Evolutionary conservation across 1,284 basidiomycete genomes (phyloP), one percentile per base, ranked within the genome.

Genomic region (Ceratorhiza oryzae-sativae): DNA sequence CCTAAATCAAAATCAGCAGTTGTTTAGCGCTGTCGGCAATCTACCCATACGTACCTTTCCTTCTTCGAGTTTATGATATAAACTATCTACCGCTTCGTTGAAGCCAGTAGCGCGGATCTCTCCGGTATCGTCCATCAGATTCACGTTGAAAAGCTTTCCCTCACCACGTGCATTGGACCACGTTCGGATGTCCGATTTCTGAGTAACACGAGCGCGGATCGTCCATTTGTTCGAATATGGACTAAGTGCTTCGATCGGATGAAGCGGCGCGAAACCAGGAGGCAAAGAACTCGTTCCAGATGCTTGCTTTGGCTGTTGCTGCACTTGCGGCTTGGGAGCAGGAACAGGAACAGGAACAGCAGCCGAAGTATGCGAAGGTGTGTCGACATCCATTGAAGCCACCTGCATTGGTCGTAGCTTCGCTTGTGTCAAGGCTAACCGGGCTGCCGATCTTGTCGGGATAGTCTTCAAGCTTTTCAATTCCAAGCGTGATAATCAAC

Each of bases 161-260:
- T 98, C 97, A 58, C 97, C 97, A 12, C 90, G 87, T 76, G 87
- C 84, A 80, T 97, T 99, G 3, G 93, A 92, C 89, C 92, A 99
- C 53, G 89, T 88, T 78, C 88, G 92, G 78, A 99, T 89, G 0
- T 98, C 97, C 0, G 89, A 89, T 82, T 97, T 98, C 77, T 92
- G 88, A 1, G 90, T 93, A 56, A 98, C 94, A 61, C 95, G 90
- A 27, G 95, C 97, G 80, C 95, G 96, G 85, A 99, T 98, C 2
- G 93, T 97, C 97, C 95, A 97, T 79, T 95, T 96, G 83, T 97
- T 98, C 81, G 97, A 94, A 80, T 98, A 99, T 6, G 97, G 97
- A 77, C 92, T 97, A 60, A 99, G 86, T 4, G 91, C 93, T 78
- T 98, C 96, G 77, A 99, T 99, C 2, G 96, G 96, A 80, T 88